Evolutionary conservation across 495 filamentous ascomycete species (phyloP), one percentile per base, ranked within the genome.

Genomic region (Glonium stellatum): DNA sequence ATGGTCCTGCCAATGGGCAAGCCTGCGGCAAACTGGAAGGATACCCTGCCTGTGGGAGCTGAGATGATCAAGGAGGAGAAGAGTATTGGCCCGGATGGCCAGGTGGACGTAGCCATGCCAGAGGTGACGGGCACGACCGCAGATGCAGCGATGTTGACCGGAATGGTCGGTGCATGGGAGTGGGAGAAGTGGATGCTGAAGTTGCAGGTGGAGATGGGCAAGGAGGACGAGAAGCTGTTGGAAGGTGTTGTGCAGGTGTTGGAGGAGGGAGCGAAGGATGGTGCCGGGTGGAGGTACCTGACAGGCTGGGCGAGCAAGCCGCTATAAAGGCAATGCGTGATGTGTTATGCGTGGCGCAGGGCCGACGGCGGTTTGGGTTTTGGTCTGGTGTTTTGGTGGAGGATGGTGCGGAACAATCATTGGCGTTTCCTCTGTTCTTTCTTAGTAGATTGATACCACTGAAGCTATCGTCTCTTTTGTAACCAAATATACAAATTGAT

Each of bases 121-220:
- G 84, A 85, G 41, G 79, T 88, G 5, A 73, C 73, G 21, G 92
- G 90, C 1, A 88, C 83, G 52, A 87, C 88, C 0, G 82, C 83
- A 22, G 83, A 87, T 64, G 82, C 82, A 21, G 89, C 90, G 1
- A 83, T 79, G 58, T 77, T 96, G 51, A 85, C 89, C 0, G 90
- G 90, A 5, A 67, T 97, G 18, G 82, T 95, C 4, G 93, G 91
- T 12, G 83, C 85, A 25, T 95, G 92, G 90, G 82, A 85, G 65
- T 98, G 92, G 92, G 93, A 97, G 80, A 87, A 88, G 72, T 97
- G 93, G 93, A 80, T 97, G 72, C 69, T 97, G 61, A 89, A 87
- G 73, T 75, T 92, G 67, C 86, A 92, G 71, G 79, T 84, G 70
- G 92, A 96, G 77, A 90, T 88, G 79, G 87, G 86, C 5, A 81